Evolutionary conservation across 2,329 filamentous ascomycete species (phyloP), one percentile per base, ranked within the genome.

Genomic region (Scedosporium dehoogii): DNA sequence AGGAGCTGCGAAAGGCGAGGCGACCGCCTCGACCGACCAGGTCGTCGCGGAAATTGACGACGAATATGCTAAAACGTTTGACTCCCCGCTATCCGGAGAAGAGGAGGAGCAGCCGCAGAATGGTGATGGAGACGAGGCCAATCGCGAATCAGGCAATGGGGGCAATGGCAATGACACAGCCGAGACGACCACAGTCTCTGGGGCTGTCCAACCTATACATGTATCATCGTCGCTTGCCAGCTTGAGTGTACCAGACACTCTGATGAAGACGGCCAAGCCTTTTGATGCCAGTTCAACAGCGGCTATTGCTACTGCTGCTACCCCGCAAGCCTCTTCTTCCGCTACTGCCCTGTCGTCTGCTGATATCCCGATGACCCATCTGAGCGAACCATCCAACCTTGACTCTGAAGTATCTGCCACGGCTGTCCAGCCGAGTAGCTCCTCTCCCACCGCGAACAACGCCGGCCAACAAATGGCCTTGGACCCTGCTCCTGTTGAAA

Each of bases 1-100:
- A 60, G 71, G 73, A 41, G 64, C 65, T 53, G 65, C 66, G 62
- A 70, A 70, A 59, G 63, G 64, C 55, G 68, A 68, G 21, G 65
- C 67, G 44, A 70, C 68, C 46, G 63, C 68, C 55, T 62, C 62
- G n/a, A 66, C 58, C 56, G 70, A 74, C 41, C 57, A 70, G 21
- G 65, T 67, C 61, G 70, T 21, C n/a, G 16, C 60, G 7, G 60
- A 72, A 67, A 72, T 70, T 71, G 76, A 73, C 70, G 79, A 81
- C 74, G 78, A 81, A 67, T 79, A 81, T 73, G 76, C 78, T 68
- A 80, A 77, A 70, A 78, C 74, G 44, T 79, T 80, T 75, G 77
- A 81, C 71, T 81, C 80, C 63, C 76, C 78, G 63, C 73, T 74
- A 68, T 73, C 68, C 56, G 71, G 67, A 65, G 74, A 70, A 65